Base-by-base conservation (phyloP, 352 stramenopile species). In the Phytophthora chlamydospora region DNA sequence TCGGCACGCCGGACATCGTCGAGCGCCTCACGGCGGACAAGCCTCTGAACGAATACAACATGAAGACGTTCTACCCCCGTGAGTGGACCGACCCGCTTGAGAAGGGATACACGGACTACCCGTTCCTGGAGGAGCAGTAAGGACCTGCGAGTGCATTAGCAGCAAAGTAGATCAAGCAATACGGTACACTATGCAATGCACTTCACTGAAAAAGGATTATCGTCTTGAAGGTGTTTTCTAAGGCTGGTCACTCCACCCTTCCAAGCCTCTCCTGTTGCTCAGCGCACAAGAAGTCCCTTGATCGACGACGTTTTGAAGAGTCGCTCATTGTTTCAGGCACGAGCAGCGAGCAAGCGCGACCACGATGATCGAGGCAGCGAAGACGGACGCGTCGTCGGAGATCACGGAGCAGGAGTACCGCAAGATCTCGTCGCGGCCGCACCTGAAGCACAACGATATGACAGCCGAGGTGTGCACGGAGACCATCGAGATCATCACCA, bases 401-500 rank as follows among this genome's bases (percentile, higher is more conserved):
- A 59, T 91, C 41, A 85, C 80, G 27, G 84, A 91, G 62, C 69
- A 83, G 47, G 80, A 93, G 59, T 91, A 92, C 68, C 80, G 79
- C 66, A 92, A 93, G 77, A 90, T 93, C 68, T 91, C 80, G 47
- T 93, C 84, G 57, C 81, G 83, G 9, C 84, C 84, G 38, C 82
- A 91, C 52, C 69, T 91, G 38, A 93, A 93, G 67, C 67, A 81
- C 76, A 93, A 91, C 50, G 88, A 95, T 56, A 96, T 98, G 95
- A 93, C 90, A 8, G 88, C 83, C 40, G 95, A 98, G 70, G 95
- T 98, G 78, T 96, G 91, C 49, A 96, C 85, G 32, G 95, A 98
- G 75, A 93, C 90, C 9, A 91, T 98, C 48, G 95, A 99, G 79
- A 96, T 99, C 62, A 97, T 98, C 59, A 98, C 94, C 11, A 98